These are phyloP conservation scores for Cystobasidium onofrii DNA, from an alignment of 768 basidiomycete genomes.

Conservation along the genomic window DNA sequence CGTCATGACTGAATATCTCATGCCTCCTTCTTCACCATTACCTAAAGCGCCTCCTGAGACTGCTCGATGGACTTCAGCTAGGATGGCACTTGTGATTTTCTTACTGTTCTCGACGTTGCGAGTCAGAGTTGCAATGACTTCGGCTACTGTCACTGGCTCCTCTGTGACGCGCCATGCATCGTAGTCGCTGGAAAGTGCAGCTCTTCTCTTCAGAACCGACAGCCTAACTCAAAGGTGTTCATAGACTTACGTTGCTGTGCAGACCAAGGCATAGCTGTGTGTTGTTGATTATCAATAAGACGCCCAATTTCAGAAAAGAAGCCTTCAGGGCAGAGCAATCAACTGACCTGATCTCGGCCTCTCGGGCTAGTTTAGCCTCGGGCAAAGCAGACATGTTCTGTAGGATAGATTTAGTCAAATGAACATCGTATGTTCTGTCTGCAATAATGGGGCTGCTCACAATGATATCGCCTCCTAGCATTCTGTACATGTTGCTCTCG, in stretches of 20 bases:
- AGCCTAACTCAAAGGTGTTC: neutral
- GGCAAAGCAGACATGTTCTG: constrained; percentile 86
- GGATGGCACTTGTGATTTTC: constrained; percentile 48
- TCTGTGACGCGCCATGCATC: constrained; percentile 83
- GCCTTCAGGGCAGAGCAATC: neutral
- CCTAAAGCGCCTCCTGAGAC: constrained; percentile 37
- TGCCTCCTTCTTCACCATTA: constrained; percentile 45
- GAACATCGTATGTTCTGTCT: no score
- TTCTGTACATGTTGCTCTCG: constrained; percentile 86
- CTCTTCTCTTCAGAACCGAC: no score
- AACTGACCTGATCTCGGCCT: constrained; percentile 80
- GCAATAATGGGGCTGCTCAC: neutral
- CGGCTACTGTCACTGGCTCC: constrained; percentile 76
- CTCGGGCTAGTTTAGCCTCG: constrained; percentile 91
- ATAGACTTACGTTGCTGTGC: constrained; percentile 43
- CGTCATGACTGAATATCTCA: constrained; percentile 47
- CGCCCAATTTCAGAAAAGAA: neutral
- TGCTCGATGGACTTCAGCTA: constrained; percentile 36
- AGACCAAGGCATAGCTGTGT: constrained; percentile 78
- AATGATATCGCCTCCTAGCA: constrained; percentile 85
- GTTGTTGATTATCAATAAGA: neutral
- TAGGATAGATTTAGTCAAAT: no score
- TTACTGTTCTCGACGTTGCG: constrained; percentile 80
- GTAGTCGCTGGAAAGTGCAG: constrained; percentile 65
- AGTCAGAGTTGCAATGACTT: constrained; percentile 79